These are phyloP conservation scores for Zoysia matrella DNA, from an alignment of 202 grass and related monocot genomes.

Conservation along the genomic window DNA sequence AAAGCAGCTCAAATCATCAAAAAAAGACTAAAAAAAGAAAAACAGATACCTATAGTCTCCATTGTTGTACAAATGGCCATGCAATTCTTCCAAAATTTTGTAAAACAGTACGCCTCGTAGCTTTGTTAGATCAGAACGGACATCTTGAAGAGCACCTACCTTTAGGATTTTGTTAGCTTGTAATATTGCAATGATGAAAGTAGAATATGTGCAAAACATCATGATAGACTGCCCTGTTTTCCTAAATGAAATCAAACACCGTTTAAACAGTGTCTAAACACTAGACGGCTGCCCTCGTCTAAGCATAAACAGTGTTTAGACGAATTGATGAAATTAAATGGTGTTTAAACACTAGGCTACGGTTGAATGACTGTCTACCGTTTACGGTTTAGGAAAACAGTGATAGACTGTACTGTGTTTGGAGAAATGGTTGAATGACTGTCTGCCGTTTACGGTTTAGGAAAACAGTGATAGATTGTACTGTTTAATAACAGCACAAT, in stretches of 20 bases:
- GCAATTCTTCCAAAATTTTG: conserved; percentile 97
- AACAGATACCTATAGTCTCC: conserved; percentile 74
- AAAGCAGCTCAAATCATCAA: conserved; percentile 14
- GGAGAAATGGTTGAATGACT: too few species aligned
- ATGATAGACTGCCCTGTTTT: background rate
- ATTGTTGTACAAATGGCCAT: conserved; percentile 91
- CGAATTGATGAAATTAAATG: too few species aligned
- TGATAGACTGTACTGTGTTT: too few species aligned
- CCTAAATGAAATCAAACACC: too few species aligned
- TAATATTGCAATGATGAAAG: conserved; percentile 26
- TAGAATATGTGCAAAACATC: conserved; percentile 29
- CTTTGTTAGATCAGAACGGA: conserved; percentile 93
- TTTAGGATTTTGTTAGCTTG: conserved; percentile 60
- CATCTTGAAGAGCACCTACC: conserved; percentile 99
- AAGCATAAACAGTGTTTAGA: too few species aligned
- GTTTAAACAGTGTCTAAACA: too few species aligned
- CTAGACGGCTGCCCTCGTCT: too few species aligned
- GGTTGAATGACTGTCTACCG: too few species aligned
- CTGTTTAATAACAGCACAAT: background rate
- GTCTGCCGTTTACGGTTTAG: too few species aligned
- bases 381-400: too few species aligned
- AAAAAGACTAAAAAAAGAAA: conserved; percentile 27
- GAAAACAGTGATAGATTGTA: too few species aligned
- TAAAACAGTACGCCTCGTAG: conserved; percentile 87
- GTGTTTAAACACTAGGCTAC: too few species aligned